Evolutionary conservation across 139 green algal species (phyloP).

Genomic region (Volvox reticuliferus): DNA sequence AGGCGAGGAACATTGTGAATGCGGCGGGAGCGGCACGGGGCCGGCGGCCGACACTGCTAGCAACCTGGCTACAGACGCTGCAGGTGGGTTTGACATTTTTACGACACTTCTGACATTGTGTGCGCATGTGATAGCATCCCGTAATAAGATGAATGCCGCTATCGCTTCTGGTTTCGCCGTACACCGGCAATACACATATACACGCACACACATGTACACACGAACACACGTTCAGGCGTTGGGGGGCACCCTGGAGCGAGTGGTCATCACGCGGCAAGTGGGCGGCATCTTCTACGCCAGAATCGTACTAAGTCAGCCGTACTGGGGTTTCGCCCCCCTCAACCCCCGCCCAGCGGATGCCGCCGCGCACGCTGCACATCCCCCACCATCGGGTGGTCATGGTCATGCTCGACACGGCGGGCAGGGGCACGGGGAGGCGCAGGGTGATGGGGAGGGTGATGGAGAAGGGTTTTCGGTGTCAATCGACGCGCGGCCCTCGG

Average conservation of each 20-base stretch:
- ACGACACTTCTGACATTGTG: too few relatives aligned
- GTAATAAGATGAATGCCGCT: too few relatives aligned
- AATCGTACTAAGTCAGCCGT: conserved; percentile 26
- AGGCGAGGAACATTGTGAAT: conserved; percentile 21
- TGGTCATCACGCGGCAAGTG: conserved; percentile 36
- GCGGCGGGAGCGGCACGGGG: conserved; percentile 14
- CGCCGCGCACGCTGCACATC: too few relatives aligned
- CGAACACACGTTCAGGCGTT: not conserved
- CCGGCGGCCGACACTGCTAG: not conserved
- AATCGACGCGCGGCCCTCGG: not conserved
- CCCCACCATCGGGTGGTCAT: not conserved
- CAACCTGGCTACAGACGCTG: conserved; percentile 27
- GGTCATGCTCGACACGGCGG: not conserved
- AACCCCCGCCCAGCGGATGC: not conserved
- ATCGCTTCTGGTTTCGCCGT: not conserved
- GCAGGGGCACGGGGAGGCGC: not conserved
- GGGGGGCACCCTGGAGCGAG: conserved; percentile 18
- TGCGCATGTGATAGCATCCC: too few relatives aligned
- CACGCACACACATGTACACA: not conserved
- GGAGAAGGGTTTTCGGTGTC: not conserved
- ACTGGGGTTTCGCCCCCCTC: too few relatives aligned
- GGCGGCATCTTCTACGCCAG: conserved; percentile 29
- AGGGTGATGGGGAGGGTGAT: not conserved
- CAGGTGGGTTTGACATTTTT: not conserved
- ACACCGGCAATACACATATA: not conserved